Percentiles rank a stretch among this genome's conserved stretches.
Evolutionary conservation across 306 rosid genomes (phyloP).

Genomic region (Lithocarpus polystachyus): DNA sequence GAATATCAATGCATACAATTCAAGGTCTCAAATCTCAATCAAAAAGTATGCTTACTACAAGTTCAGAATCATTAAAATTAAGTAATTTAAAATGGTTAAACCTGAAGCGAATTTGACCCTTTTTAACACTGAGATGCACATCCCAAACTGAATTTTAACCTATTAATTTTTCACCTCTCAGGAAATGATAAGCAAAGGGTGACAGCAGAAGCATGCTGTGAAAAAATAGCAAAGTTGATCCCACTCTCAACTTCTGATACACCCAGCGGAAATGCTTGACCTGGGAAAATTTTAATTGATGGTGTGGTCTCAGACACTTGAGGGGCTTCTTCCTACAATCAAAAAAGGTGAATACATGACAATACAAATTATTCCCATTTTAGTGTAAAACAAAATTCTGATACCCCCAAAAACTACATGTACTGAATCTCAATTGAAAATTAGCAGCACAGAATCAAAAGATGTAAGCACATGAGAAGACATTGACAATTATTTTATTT

Average conservation of each 20-base stretch:
- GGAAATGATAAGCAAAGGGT: slow-evolving; percentile 67
- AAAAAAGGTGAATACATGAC: slow-evolving; percentile 22
- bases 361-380: slow-evolving; percentile 3
- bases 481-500: not conserved
- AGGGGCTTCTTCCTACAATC: slow-evolving; percentile 58
- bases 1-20: not conserved
- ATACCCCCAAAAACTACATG: slow-evolving; percentile 9
- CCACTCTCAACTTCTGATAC: slow-evolving; percentile 75
- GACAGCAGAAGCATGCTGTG: slow-evolving; percentile 85
- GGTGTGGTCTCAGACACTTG: slow-evolving; percentile 38
- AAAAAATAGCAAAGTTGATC: slow-evolving; percentile 84
- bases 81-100: not conserved
- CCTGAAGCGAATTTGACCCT: not conserved
- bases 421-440: not conserved
- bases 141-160: not conserved
- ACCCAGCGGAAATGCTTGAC: slow-evolving; percentile 85
- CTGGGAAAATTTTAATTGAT: slow-evolving; percentile 55
- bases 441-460: not conserved
- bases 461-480: not conserved
- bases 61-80: not conserved
- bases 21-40: not conserved
- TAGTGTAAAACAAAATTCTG: not conserved
- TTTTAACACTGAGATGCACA: not conserved
- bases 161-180: slow-evolving; percentile 42
- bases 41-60: not conserved